phyloP scores from a whole-genome alignment of 2,329 filamentous ascomycete genomes.

The Xylariaceae sp. region DNA sequence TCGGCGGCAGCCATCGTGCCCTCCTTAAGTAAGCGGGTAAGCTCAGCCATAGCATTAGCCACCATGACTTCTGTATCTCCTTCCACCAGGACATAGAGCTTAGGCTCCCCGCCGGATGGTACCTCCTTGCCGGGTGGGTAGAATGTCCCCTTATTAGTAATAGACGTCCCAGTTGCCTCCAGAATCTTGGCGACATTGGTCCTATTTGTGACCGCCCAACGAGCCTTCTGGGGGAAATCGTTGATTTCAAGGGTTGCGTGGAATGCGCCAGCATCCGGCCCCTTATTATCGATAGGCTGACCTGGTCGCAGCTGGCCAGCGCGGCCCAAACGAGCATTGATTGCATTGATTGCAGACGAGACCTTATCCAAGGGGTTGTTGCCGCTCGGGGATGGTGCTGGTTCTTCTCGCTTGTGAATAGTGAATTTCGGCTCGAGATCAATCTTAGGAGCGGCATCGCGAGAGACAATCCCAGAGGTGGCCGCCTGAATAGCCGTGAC shows the following conservation, averaged over 20 bases:
- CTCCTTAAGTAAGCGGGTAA: conserved; percentile 86
- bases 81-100: conserved; percentile 96
- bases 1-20: conserved; percentile 88
- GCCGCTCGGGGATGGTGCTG: conserved; percentile 44
- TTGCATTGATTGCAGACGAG: conserved; percentile 85
- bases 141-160: conserved; percentile 95
- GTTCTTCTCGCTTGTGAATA: conserved; percentile 69
- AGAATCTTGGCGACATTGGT: conserved; percentile 99
- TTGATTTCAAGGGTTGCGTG: conserved; percentile 98
- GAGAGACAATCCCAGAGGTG: conserved; percentile 58
- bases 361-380: conserved; percentile 82
- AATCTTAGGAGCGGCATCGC: conserved; percentile 50
- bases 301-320: conserved; percentile 88
- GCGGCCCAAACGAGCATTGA: conserved; percentile 87
- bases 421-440: conserved; percentile 64
- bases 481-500: conserved; percentile 67
- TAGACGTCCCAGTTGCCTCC: conserved; percentile 90
- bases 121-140: conserved; percentile 84
- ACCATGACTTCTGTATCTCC: conserved; percentile 95
- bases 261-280: conserved; percentile 93
- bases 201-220: conserved; percentile 97
- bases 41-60: conserved; percentile 84
- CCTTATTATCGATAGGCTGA: conserved; percentile 97
- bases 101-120: conserved; percentile 74
- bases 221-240: conserved; percentile 97